Base-by-base conservation (phyloP, 495 filamentous ascomycete genomes). In the Penicillium flavigenum region DNA sequence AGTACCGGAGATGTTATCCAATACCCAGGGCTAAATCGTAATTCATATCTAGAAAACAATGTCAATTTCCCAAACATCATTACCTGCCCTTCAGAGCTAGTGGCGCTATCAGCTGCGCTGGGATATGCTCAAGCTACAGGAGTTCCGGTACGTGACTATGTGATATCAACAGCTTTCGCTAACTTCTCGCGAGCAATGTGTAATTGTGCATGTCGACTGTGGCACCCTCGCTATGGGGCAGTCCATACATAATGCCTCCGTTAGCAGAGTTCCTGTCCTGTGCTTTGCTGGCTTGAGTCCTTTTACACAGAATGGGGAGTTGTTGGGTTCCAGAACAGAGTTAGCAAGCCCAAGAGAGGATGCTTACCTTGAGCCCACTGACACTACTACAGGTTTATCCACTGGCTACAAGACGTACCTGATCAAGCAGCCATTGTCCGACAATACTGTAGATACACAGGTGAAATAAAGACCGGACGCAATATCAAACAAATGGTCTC, bases 401-500 rank as follows among this genome's bases (percentile, higher is more conserved):
- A 96, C 64, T 96, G 92, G 89, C 87, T 95, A 26, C 92, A 96
- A 69, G 89, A 96, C 71, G 89, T 96, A 5, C 92, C 91, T 1
- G 90, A 96, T 60, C 92, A 96, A 69, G 89, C 87, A 58, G 84
- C 86, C 64, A 96, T 96, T 63, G 76, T 96, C 4, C 80, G 79
- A 5, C 92, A 96, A 73, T 96, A 96, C 70, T 96, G 92, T 70
- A 82, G 92, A 24, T 96, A 94, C 67, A 78, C 85, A 0, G 90
- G 76, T 2, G 92, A 96, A 68, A 83, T 96, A 64, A 95, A 94
- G 71, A 88, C 85, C 9, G 91, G 90, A 0, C 83, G 83, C 60
- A 96, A 96, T 64, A 84, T 96, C 50, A 96, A 96, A 71, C 89
- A 96, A 75, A 87, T 96, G 82, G 88, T 96, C 17, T 89, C 90